Evolutionary conservation across 1,139 yeast species (phyloP), one percentile per base, ranked within the genome.

Genomic region (Debaryomyces subglobosus): DNA sequence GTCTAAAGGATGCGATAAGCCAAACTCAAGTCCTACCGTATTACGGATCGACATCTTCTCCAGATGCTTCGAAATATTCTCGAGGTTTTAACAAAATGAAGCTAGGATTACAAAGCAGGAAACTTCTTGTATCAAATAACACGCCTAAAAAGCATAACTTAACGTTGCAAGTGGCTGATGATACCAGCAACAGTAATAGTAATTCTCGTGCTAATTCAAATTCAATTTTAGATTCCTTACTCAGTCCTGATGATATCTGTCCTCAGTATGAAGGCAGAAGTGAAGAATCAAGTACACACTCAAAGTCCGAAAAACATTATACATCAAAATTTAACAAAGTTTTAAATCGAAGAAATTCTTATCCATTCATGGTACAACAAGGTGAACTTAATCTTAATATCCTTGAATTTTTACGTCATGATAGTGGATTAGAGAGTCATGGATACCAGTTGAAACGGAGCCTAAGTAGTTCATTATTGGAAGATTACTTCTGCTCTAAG

Each of bases 401-500:
- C 1, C 57, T 73, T 39, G 72, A 64, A 39, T 52, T 53, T 21
- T 49, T 53, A 5, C 59, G 50, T 49, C 54, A 63, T 13, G 58
- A 51, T 24, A 44, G 30, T 21, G 35, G 15, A 5, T n/a, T 20
- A 4, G 42, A 41, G 23, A 25, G 34, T 25, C n/a, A 36, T 36
- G 4, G 42, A 38, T 16, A 29, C 46, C n/a, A 39, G n/a, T 25
- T 43, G 13, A 48, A 52, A 13, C 53, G 77, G 46, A 64, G 75
- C 43, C 57, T 64, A 39, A 80, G 86, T 50, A 70, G 72, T 42
- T 77, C 86, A 1, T 55, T 64, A 21, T 64, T 81, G 9, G 82
- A 78, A 35, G 71, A 70, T 4, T 60, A 64, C 1, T 53, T 75
- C 1, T 25, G 40, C 10, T 30, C 45, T 8, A 42, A 41, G 24